Conservation (phyloP, 2,329 filamentous ascomycete species). For the Aspergillus pseudonomiae region DNA sequence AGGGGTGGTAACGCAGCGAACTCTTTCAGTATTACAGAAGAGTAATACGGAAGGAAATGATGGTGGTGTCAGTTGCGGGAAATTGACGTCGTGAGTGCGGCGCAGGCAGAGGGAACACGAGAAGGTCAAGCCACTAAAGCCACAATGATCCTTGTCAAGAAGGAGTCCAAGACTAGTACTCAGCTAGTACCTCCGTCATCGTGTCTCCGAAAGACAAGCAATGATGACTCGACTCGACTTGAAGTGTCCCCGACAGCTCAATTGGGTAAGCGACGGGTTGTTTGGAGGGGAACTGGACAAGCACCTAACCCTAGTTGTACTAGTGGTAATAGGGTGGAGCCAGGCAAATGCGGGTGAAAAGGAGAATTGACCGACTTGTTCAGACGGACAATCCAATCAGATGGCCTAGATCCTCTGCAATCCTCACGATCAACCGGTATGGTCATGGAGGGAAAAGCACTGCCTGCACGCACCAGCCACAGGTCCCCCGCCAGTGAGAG, state of each 20-base stretch:
- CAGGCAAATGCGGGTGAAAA: not conserved
- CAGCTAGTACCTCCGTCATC: not conserved
- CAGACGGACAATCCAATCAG: slow-evolving; percentile 1
- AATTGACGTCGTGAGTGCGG: slow-evolving; percentile 9
- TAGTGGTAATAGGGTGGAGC: not conserved
- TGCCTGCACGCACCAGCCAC: slow-evolving; percentile 11
- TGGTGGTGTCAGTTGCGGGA: slow-evolving; percentile 2
- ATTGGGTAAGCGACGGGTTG: slow-evolving; percentile 7
- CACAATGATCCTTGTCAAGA: not conserved
- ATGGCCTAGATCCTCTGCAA: not conserved
- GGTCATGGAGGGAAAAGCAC: slow-evolving; percentile 4
- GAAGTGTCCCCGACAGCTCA: slow-evolving; percentile 15
- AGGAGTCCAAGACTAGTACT: not conserved
- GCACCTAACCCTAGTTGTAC: not conserved
- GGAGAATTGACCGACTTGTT: slow-evolving; percentile 1
- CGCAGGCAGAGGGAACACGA: slow-evolving; percentile 19
- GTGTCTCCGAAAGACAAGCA: not conserved
- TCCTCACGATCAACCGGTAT: not conserved
- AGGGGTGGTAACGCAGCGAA: not conserved
- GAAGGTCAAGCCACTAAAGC: slow-evolving; percentile 21
- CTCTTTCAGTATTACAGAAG: not conserved
- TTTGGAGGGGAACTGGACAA: not conserved
- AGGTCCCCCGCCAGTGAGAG: not conserved
- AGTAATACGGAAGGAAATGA: not conserved
- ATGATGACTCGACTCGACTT: slow-evolving; percentile 12